Evolutionary conservation across 371 early-diverging fungal genomes (phyloP), one percentile per base, ranked within the genome.

Genomic region (Circinella minor): DNA sequence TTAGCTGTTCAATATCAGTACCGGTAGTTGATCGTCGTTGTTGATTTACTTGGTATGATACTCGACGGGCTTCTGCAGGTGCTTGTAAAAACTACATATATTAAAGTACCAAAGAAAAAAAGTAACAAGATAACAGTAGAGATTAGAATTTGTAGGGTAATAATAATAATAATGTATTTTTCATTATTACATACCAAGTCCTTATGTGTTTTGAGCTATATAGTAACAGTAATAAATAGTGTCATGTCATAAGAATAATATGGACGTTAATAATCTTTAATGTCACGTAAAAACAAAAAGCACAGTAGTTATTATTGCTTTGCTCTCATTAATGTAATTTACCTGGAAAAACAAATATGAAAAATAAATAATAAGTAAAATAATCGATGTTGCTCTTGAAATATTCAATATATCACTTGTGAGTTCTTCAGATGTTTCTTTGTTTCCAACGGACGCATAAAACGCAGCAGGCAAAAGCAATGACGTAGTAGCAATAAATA

Each of bases 391-490:
- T 15, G 89, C 88, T 54, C 92, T 85, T 17, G 91, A 91, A 61
- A 95, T 77, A 6, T 79, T 78, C 47, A 90, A 60, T 43, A 91
- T 85, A 36, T 86, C 86, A 10, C 74, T 64, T 0, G 81, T 70
- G 34, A 78, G 73, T 54, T 74, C 70, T 14, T 77, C 73, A 3
- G 63, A 65, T 10, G 71, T 63, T 18, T 70, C 63, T 36, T 71
- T 57, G 1, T 54, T 63, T n/a, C 63, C 65, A 20, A 75, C 68
- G 20, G 89, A 82, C 8, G 82, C 82, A 57, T 87, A 77, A 78
- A 93, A 94, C 0, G 94, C 91, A 5, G 95, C 93, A 4, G 96
- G 96, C 17, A 95, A 80, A 65, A 96, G 61, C 4, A 94, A 81
- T 7, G 93, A 90, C 64, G 90, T 76, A 17, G 93, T 91, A 0